phyloP scores from a whole-genome alignment of 2,329 filamentous ascomycete species.

The Trichoderma lentiforme region DNA sequence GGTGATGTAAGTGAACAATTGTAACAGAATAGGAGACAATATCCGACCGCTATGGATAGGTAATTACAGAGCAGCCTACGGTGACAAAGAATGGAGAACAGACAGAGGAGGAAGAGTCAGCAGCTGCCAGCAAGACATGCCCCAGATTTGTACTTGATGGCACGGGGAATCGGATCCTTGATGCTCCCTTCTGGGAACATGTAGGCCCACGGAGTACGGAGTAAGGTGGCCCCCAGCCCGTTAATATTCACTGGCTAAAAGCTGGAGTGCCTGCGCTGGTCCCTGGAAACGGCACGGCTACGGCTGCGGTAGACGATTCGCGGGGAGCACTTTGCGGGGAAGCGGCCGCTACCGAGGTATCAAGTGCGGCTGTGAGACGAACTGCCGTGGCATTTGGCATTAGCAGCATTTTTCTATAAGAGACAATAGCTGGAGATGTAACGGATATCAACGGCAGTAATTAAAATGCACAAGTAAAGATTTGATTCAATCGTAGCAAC shows the following conservation, averaged over 20 bases:
- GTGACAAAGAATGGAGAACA: neutral
- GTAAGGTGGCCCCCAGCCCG: neutral
- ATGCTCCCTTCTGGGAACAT: neutral
- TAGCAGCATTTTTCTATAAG: neutral
- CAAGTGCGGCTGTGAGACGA: neutral
- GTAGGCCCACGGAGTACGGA: neutral
- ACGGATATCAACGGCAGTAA: neutral
- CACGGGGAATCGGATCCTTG: neutral
- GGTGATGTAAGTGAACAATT: neutral
- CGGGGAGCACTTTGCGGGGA: constrained; percentile 30
- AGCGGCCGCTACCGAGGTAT: constrained; percentile 21
- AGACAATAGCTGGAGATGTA: neutral
- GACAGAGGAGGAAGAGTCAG: neutral
- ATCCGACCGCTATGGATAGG: neutral
- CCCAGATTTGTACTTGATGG: neutral
- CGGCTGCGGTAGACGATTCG: neutral
- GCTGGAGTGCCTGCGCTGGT: neutral
- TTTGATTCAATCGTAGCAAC: neutral
- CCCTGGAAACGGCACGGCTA: neutral
- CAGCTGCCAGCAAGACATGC: neutral
- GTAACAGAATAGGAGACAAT: neutral
- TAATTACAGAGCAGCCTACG: neutral
- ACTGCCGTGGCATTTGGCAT: neutral
- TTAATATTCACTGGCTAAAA: neutral
- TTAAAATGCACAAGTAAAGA: neutral